These are phyloP conservation scores for Paracoccidioides lutzii DNA, from an alignment of 2,329 filamentous ascomycete genomes.

Conservation along the genomic window DNA sequence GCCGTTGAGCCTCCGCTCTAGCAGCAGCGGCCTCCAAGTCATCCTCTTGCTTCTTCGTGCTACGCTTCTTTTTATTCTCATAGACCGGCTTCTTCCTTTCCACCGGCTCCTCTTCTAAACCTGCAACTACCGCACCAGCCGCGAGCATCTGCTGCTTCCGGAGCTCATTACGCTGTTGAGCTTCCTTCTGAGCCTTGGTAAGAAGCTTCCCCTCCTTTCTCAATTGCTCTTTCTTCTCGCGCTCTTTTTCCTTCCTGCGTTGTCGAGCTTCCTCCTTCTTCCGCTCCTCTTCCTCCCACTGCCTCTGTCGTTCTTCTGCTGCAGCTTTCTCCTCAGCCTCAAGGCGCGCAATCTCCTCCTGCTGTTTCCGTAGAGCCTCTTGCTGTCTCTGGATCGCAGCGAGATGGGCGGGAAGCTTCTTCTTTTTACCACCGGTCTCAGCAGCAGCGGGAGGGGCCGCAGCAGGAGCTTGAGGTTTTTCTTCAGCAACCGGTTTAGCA, in stretches of 20 bases:
- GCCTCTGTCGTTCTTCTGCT: conserved; percentile 26
- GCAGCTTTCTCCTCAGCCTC: conserved; percentile 29
- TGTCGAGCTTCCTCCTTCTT: conserved; percentile 35
- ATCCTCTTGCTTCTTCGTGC: conserved; percentile 50
- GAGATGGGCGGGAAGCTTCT: conserved; percentile 60
- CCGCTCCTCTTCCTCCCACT: conserved; percentile 34
- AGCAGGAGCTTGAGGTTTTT: conserved; percentile 16
- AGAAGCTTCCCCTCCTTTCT: conserved; percentile 37
- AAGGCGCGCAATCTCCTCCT: conserved; percentile 34
- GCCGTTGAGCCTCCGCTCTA: conserved; percentile 32
- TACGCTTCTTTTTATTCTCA: conserved; percentile 56
- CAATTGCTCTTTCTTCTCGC: conserved; percentile 39
- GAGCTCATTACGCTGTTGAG: conserved; percentile 34
- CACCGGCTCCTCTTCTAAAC: conserved; percentile 34
- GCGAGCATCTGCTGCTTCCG: conserved; percentile 39
- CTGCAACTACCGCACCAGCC: conserved; percentile 34
- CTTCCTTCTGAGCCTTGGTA: conserved; percentile 37
- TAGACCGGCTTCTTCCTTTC: conserved; percentile 66
- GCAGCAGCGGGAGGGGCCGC: conserved; percentile 24
- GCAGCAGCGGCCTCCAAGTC: conserved; percentile 39
- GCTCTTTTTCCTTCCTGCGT: conserved; percentile 37
- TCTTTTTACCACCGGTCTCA: conserved; percentile 52
- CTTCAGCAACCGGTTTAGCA: conserved; percentile 33
- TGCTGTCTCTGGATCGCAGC: conserved; percentile 39
- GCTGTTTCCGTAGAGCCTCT: conserved; percentile 31